Base-by-base conservation (phyloP, 1,139 yeast genomes). In the Saccharomycopsis phalli region DNA sequence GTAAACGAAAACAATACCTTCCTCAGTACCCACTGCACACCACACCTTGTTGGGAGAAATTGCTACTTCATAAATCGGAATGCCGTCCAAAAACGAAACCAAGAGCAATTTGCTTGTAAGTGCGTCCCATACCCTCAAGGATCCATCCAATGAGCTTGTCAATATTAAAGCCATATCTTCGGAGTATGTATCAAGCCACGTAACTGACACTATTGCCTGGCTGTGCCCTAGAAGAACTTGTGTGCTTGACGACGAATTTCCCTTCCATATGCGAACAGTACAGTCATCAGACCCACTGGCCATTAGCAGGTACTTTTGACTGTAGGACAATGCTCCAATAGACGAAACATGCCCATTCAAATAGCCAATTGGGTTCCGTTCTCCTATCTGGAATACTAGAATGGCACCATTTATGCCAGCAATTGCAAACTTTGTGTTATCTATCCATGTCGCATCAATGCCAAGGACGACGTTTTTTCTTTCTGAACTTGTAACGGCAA, bases 231-330 rank as follows among this genome's bases (percentile, higher is more conserved):
- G 41, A 31, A 70, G 52, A 3, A 67, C 58, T 42, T 66, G 65
- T 16, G 62, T 53, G 17, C 67, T 57, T 41, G 70, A 74, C 17
- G 74, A 60, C 21, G 75, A 69, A 18, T 71, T 69, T 23, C 83
- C 76, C 51, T 68, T 71, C 95, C 95, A 87, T 13, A 86, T 64
- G 50, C 84, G 71, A 8, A 86, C 66, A 0, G 71, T 62, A 44
- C 73, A 70, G 54, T 87, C 95, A 54, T 83, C 94, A 2, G 93
- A 77, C 11, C 83, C 77, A 1, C 88, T 75, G 1, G 86, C 77
- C 34, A 87, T 63, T 31, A 79, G 57, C 48, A 72, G 74, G 4
- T 71, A 62, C 2, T 58, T 55, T 2, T 57, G 49, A 50, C 79
- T 76, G 55, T 79, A 83, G 31, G 61, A 59, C 13, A 82, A 62